Evolutionary conservation across 169 alveolate genomes (phyloP), one percentile per base, ranked within the genome.

Genomic region (Cryptosporidium ryanae): DNA sequence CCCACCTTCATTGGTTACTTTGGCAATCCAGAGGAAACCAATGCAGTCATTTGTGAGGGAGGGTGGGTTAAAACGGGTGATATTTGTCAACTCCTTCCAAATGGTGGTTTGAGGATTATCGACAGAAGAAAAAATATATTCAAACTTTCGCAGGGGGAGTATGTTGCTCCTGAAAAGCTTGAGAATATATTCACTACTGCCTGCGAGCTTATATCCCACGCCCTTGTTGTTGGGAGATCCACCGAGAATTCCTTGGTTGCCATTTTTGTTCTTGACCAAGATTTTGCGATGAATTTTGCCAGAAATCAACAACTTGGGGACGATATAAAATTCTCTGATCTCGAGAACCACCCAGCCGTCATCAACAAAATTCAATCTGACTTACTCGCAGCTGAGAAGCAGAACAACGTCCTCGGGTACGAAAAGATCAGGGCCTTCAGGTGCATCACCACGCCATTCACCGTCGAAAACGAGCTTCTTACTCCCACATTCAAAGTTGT

Each of bases 121-220:
- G 99, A 97, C 91, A 93, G 99, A 52, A 96, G 94, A 66, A 96
- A 96, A 89, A 96, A 96, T 92, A 94, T 96, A n/a, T 97, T 97
- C 91, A 97, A 97, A 87, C 95, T 97, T 70, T 87, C 97, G 0
- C 98, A 97, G 91, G 99, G 99, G 1, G 99, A 97, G 89, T 97
- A 97, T 90, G 97, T 97, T 18, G 96, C 99, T 43, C 98, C 98
- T 8, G 99, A 96, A 82, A 94, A 95, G 87, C 92, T 97, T 32
- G 93, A 91, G 66, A 84, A 61, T 25, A 66, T 70, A 54, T 82
- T 59, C 52, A 67, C 63, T 10, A 34, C 50, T 57, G 55, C 66
- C 10, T 68, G 66, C 23, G 87, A 76, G 38, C 52, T 76, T 5
- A 46, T 76, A 21, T 59, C 64, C 5, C 87, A 76, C 31, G 87